Base-by-base conservation (phyloP, 352 stramenopile genomes). In the Sclerospora graminicola region DNA sequence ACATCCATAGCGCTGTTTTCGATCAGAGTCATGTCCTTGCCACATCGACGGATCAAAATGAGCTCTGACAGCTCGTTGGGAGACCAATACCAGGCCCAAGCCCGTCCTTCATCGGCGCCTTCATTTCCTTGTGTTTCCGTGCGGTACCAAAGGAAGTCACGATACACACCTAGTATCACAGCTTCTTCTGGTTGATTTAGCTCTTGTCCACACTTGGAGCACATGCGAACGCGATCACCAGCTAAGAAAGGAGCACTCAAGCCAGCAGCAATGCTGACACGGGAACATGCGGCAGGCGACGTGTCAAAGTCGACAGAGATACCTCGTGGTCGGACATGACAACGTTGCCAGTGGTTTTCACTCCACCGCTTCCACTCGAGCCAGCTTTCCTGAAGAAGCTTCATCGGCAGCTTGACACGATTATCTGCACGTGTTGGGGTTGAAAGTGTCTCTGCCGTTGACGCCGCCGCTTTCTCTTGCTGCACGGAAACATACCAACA, bases 101-200 rank as follows among this genome's bases (percentile, higher is more conserved):
- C 76, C 51, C 58, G 96, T 29, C 76, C 84, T 89, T 94, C 82
- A 31, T 94, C 82, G 7, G 90, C 87, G 26, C 93, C 94, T 77
- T 98, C 93, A 40, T 94, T 97, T 43, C 95, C 95, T 62, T 98
- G 94, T 8, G 89, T 97, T 51, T 98, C 87, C 8, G 97, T 92
- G 14, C 79, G 72, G 35, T 98, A 98, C 78, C 92, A 99, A 11
- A 99, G 53, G 26, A 81, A 81, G 1, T 80, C 81, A 45, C 95
- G 79, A 51, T 96, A 97, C 4, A 89, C 75, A 48, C 82, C 95
- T 15, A 99, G 63, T 42, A 99, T 76, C 29, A 98, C 67, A 21
- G 94, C 95, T 78, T 98, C 92, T 66, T 99, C 95, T 7, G 92
- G 85, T 16, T 98, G 73, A 45, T 98, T 97, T 30, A 98, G 66